These are phyloP conservation scores for Elsinoe necatrix DNA, from an alignment of 2,329 filamentous ascomycete genomes.

Conservation along the genomic window DNA sequence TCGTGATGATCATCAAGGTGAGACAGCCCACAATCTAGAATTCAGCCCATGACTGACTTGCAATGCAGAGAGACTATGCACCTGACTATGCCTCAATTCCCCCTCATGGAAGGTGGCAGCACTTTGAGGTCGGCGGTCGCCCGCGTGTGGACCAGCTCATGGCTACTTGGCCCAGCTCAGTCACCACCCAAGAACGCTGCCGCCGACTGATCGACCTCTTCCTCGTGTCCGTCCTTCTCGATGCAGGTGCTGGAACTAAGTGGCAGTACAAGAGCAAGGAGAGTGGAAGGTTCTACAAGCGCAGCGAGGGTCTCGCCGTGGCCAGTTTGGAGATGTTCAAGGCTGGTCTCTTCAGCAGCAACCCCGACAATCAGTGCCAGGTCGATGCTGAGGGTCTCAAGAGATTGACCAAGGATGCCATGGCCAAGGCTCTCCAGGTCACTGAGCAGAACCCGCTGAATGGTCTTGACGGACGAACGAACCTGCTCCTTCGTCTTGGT, in stretches of 20 bases:
- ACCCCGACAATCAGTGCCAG: conserved; percentile 71
- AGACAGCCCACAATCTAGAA: conserved; percentile 22
- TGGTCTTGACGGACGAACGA: conserved; percentile 75
- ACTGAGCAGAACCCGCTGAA: conserved; percentile 70
- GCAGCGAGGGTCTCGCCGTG: conserved; percentile 81
- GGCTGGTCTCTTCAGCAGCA: conserved; percentile 76
- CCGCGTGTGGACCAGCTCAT: conserved; percentile 65
- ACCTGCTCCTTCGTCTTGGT: conserved; percentile 65
- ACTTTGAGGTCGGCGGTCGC: conserved; percentile 71
- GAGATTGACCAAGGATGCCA: conserved; percentile 61
- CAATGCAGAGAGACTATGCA: conserved; percentile 56
- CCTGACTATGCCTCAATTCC: conserved; percentile 67
- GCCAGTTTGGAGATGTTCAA: conserved; percentile 89
- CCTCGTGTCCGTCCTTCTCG: conserved; percentile 69
- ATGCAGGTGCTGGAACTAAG: conserved; percentile 78
- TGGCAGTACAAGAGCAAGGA: conserved; percentile 93
- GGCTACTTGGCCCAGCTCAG: conserved; percentile 56
- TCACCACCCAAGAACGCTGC: conserved; percentile 66
- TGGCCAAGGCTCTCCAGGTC: conserved; percentile 80
- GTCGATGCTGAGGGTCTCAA: conserved; percentile 78
- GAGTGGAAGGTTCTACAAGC: conserved; percentile 69
- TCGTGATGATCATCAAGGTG: conserved; percentile 93
- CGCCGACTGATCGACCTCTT: conserved; percentile 71
- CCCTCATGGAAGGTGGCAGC: conserved; percentile 76
- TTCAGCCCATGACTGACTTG: neutral